Evolutionary conservation across 1,284 basidiomycete species (phyloP), one percentile per base, ranked within the genome.

Genomic region (Ustilago cynodontis): DNA sequence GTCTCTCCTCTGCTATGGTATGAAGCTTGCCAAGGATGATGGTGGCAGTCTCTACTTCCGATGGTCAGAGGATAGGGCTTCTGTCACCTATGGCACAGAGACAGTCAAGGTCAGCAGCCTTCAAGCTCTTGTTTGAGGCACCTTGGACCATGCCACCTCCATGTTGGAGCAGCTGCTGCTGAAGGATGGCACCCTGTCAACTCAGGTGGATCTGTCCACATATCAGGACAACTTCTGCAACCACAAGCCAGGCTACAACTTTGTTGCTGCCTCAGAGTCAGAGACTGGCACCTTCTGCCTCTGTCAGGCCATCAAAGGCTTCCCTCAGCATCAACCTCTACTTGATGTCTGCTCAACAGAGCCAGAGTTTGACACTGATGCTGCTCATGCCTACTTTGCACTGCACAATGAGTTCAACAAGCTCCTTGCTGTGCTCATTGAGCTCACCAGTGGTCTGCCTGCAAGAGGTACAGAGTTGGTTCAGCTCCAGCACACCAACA

Each of bases 381-480:
- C 50, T 29, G 50, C 50, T 7, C 8, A 51, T 28, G 11, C 6
- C 22, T 51, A 51, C 50, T 51, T 51, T 31, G 26, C 14, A 7
- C 8, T 7, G 16, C 50, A 51, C 28, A n/a, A 51, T 18, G 26
- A 51, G 50, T 51, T 29, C 50, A 51, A 24, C 50, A 51, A 51
- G 50, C 28, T 51, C 13, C 16, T 51, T 4, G 28, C 50, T 3
- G 50, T 51, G 26, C 50, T 51, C 50, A 51, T 51, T 51, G 50
- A 51, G 50, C 50, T 51, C 28, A 31, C 5, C 28, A n/a, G 50
- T 31, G 28, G 50, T 11, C 28, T 51, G 26, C 50, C 50, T 9
- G 50, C 50, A 29, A 51, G 50, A 51, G 50, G 50, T n/a, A 29
- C 50, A 51, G 50, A 51, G 50, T 26, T 51, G 50, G 11, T 51